These are phyloP conservation scores for Cardamine chenopodiifolia DNA, from an alignment of 345 rosid genomes.

Conservation along the genomic window DNA sequence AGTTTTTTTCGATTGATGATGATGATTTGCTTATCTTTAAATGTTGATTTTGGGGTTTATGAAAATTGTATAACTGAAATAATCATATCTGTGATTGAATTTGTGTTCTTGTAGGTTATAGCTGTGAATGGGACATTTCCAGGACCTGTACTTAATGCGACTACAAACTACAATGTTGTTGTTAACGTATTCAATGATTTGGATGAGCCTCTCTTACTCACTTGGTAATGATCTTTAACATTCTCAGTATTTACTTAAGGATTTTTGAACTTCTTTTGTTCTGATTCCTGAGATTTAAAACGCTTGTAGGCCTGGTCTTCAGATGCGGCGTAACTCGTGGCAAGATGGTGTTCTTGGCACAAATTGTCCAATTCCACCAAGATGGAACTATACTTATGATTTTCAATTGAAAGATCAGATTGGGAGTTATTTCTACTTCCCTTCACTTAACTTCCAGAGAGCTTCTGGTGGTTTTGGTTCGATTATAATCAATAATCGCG, in stretches of 20 bases:
- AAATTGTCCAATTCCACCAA: conserved; percentile 72
- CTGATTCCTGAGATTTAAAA: not conserved
- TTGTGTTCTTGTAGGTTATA: conserved; percentile 63
- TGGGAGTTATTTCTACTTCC: conserved; percentile 87
- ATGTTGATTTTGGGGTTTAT: not conserved
- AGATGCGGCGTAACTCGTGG: conserved; percentile 92
- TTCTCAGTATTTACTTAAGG: not conserved
- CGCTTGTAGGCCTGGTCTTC: conserved; percentile 75
- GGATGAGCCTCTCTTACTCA: conserved; percentile 76
- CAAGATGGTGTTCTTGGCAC: conserved; percentile 92
- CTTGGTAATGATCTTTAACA: conserved; percentile 57
- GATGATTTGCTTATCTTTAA: no score
- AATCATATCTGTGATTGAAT: not conserved
- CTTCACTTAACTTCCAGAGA: conserved; percentile 79
- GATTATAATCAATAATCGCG: conserved; percentile 63
- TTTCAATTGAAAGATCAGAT: conserved; percentile 96
- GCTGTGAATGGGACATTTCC: conserved; percentile 80
- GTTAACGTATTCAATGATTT: conserved; percentile 66
- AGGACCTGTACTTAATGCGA: conserved; percentile 65
- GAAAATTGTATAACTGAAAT: not conserved
- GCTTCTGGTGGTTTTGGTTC: conserved; percentile 98
- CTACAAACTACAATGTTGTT: conserved; percentile 75
- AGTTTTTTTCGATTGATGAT: conserved; percentile 4
- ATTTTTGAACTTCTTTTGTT: not conserved
- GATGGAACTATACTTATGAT: conserved; percentile 66